Evolutionary conservation across 805 yeast species (phyloP).

Genomic region (Barnettozyma californica): DNA sequence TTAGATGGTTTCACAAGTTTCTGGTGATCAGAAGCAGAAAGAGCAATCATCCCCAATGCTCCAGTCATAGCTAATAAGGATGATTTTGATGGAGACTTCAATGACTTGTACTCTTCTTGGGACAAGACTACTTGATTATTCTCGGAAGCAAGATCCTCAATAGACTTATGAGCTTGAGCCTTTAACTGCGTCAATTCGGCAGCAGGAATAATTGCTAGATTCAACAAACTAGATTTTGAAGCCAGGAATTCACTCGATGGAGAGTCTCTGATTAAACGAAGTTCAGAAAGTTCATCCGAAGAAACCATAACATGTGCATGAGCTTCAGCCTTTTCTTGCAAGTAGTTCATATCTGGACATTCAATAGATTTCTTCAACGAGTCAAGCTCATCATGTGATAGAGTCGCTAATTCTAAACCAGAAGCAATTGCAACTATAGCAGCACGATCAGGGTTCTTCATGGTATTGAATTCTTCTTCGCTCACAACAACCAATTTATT

Average conservation of each 20-base stretch:
- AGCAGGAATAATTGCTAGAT: slow-evolving; percentile 6
- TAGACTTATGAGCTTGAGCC: slow-evolving; percentile 8
- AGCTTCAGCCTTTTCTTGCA: slow-evolving; percentile 19
- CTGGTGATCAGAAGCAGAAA: slow-evolving; percentile 6
- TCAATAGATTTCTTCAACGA: slow-evolving; percentile 10
- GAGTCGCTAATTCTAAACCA: slow-evolving; percentile 1
- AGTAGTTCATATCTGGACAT: slow-evolving; percentile 20
- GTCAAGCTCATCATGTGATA: slow-evolving; percentile 1
- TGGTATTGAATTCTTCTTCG: slow-evolving; percentile 4
- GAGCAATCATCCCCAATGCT: slow-evolving; percentile 7
- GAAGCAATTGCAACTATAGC: slow-evolving; percentile 1
- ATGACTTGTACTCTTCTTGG: slow-evolving; percentile 12
- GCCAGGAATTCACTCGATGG: slow-evolving; percentile 7
- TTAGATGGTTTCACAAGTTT: slow-evolving; percentile 8
- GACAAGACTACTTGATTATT: slow-evolving; percentile 13
- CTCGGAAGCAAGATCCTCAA: slow-evolving; percentile 9
- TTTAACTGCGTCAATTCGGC: slow-evolving; percentile 7
- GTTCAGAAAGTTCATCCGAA: slow-evolving; percentile 9
- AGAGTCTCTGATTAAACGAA: not conserved
- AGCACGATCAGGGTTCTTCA: slow-evolving; percentile 3
- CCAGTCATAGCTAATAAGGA: slow-evolving; percentile 6
- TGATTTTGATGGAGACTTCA: slow-evolving; percentile 16
- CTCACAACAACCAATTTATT: slow-evolving; percentile 4
- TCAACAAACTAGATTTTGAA: slow-evolving; percentile 6
- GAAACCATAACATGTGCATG: slow-evolving; percentile 12